These are phyloP conservation scores for Auriculariales sp. DNA, from an alignment of 768 basidiomycete genomes.

Conservation along the genomic window DNA sequence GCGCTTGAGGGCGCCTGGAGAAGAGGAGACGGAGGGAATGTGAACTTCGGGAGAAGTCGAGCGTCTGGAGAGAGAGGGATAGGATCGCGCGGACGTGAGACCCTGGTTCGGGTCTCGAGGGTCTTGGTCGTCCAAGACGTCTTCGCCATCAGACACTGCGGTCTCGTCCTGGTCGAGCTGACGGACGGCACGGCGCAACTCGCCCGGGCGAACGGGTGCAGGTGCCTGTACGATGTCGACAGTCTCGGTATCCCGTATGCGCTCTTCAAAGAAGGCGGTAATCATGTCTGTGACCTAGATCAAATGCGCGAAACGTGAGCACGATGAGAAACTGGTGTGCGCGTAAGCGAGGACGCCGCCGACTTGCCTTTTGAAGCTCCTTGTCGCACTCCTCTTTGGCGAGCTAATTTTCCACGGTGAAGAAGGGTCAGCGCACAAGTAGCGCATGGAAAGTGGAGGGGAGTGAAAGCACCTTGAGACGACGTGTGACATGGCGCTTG, in stretches of 20 bases:
- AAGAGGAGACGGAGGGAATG: slow-evolving; percentile 1
- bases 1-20: neutral
- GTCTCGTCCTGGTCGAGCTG: slow-evolving; percentile 34
- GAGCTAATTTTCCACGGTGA: too few relatives aligned
- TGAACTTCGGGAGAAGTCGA: neutral
- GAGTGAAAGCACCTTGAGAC: too few relatives aligned
- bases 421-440: too few relatives aligned
- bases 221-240: slow-evolving; percentile 5
- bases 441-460: too few relatives aligned
- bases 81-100: slow-evolving; percentile 5
- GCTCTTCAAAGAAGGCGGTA: slow-evolving; percentile 88
- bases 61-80: neutral
- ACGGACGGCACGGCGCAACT: slow-evolving; percentile 1
- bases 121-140: slow-evolving; percentile 16
- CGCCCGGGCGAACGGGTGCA: neutral
- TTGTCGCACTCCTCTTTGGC: slow-evolving; percentile 96
- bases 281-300: slow-evolving; percentile 92
- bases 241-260: slow-evolving; percentile 62
- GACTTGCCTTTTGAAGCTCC: slow-evolving; percentile 82
- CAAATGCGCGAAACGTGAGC: too few relatives aligned
- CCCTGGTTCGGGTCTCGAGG: neutral
- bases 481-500: slow-evolving; percentile 80
- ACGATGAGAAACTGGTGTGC: too few relatives aligned
- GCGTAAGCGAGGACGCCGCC: too few relatives aligned
- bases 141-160: slow-evolving; percentile 15